A percentile compares a stretch with the other conserved stretches of the same genome.
Conservation (phyloP, 305 asterid species). For the Coffea humblotiana region DNA sequence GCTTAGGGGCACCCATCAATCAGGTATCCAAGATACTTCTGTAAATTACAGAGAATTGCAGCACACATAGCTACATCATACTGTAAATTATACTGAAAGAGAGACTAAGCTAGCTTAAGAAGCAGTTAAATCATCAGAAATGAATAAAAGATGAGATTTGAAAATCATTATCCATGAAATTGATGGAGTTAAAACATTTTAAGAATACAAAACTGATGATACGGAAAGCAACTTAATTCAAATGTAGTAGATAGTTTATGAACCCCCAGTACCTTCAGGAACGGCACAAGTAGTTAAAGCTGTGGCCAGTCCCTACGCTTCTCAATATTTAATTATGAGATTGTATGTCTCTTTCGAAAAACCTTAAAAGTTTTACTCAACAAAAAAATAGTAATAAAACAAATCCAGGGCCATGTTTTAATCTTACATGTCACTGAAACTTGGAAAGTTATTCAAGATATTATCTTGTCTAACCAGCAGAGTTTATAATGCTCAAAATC, state of each 20-base stretch:
- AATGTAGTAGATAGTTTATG: neutral
- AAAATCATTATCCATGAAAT: too few species aligned
- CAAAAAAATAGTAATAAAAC: neutral
- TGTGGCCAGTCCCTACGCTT: neutral
- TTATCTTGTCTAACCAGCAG: neutral
- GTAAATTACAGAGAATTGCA: slow-evolving; percentile 23
- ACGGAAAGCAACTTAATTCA: neutral
- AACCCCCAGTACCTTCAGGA: neutral
- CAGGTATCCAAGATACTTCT: slow-evolving; percentile 23
- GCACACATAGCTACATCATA: slow-evolving; percentile 11
- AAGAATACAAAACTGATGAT: neutral
- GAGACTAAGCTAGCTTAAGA: neutral
- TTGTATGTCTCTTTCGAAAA: neutral
- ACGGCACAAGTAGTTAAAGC: neutral
- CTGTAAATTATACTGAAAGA: slow-evolving; percentile 8
- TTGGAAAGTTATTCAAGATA: neutral
- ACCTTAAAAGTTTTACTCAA: neutral
- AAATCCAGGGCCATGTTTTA: neutral
- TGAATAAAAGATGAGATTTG: neutral
- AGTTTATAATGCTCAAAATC: neutral
- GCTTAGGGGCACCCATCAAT: slow-evolving; percentile 97
- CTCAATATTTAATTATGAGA: neutral
- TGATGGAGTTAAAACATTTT: neutral
- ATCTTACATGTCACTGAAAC: too few species aligned
- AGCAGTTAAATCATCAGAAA: neutral